Base-by-base conservation (phyloP, 495 filamentous ascomycete species). In the Polyplosphaeria fusca region DNA sequence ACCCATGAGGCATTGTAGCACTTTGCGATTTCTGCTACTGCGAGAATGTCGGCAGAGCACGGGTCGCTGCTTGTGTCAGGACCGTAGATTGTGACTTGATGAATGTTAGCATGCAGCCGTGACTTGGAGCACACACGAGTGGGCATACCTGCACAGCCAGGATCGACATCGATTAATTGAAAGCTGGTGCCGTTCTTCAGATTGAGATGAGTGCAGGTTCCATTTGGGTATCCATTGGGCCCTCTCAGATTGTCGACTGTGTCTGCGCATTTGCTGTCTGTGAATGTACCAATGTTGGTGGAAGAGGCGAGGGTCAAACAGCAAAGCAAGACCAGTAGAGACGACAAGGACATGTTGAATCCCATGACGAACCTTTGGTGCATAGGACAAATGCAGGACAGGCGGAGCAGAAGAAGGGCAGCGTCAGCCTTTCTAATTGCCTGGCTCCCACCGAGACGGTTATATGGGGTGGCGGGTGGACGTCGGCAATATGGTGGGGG, bases 1-100 rank as follows among this genome's bases (percentile, higher is more conserved):
- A 43, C 47, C 60, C 60, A 63, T 12, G 47, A 52, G 40, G 60
- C n/a, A 23, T 63, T 58, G 24, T 63, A 63, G 40, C 60, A 63
- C 13, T 30, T 47, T 5, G 47, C 60, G 18, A 63, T 37, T 11
- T 50, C 32, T 1, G 44, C 60, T 3, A 63, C 18, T 16, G 28
- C 39, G 1, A 40, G 18, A n/a, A 38, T 20, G 0, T 3, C 11
- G 5, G 51, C 13, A 3, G 58, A 61, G 22, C 58, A 61, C 11
- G 45, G 47, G 4, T 44, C 7, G 14, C 2, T n/a, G 13, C 4
- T 22, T 16, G 37, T 38, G 20, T 55, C 52, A 4, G 44, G 51
- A 13, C 51, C 58, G 38, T 61, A 61, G n/a, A 61, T 16, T 22
- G 58, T 61, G 5, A 61, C 58, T 61, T n/a, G 32, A n/a, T 39